Evolutionary conservation across 495 filamentous ascomycete species (phyloP).

Genomic region (Neurospora sp.): DNA sequence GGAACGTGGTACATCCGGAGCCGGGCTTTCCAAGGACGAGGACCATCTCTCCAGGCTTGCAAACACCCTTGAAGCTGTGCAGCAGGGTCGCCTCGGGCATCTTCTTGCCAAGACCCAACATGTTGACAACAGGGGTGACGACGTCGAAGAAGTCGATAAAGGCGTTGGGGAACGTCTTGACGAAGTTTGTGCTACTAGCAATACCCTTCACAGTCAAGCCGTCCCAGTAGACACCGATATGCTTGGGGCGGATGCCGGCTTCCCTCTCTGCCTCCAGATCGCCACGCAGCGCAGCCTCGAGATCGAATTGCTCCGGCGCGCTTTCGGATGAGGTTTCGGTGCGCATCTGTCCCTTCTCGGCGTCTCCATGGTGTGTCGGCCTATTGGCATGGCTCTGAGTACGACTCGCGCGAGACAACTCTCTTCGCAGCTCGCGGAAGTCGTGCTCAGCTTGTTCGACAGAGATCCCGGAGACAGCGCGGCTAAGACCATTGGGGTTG

Average conservation of each 20-base stretch:
- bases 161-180: constrained; percentile 75
- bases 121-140: constrained; percentile 44
- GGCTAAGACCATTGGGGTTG: constrained; percentile 44
- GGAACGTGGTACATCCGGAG: constrained; percentile 77
- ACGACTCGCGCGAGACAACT: constrained; percentile 52
- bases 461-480: constrained; percentile 45
- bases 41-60: constrained; percentile 79
- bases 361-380: constrained; percentile 22
- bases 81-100: constrained; percentile 57
- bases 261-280: constrained; percentile 57
- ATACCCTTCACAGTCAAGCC: constrained; percentile 67
- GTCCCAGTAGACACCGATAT: constrained; percentile 73
- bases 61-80: constrained; percentile 41
- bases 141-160: constrained; percentile 69
- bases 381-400: constrained; percentile 7
- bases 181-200: constrained; percentile 64
- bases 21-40: constrained; percentile 81
- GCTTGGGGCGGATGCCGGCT: constrained; percentile 70
- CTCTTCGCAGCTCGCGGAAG: constrained; percentile 62
- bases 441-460: constrained; percentile 65
- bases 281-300: constrained; percentile 60
- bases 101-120: constrained; percentile 52
- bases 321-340: constrained; percentile 42
- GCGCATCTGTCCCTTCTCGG: constrained; percentile 35
- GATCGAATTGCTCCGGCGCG: constrained; percentile 52